Evolutionary conservation across 2,329 filamentous ascomycete genomes (phyloP), one percentile per base, ranked within the genome.

Genomic region (Pyrenochaeta sp.): DNA sequence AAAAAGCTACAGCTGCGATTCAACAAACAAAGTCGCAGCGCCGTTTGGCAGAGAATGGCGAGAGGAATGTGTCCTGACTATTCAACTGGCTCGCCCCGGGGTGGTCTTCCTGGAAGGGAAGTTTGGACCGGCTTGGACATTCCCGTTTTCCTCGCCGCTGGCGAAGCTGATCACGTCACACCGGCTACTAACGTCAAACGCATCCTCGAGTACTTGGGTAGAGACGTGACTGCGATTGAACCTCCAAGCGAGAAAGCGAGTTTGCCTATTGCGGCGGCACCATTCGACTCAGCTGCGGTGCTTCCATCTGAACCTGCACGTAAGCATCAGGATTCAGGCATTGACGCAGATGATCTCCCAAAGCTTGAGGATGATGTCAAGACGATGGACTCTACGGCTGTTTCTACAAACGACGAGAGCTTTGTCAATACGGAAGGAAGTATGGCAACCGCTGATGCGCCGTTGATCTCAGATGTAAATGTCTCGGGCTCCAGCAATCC

Each of bases 11-110:
- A 94, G 74, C 77, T 90, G 55, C 85, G 85, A 2, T 94, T 89
- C 79, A 98, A 98, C 74, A 84, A 85, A 58, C 92, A 97, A 74
- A 97, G 92, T 62, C 87, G 85, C 64, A 95, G 93, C 0, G 84
- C 90, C 0, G 91, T 95, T 0, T 97, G 91, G 85, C 87, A 91
- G 64, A 87, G 92, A 39, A 93, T 96, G 88, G 88, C 89, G 0
- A 88, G 84, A 75, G 92, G 93, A 0, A 83, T 84, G 50, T 81
- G 95, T 25, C 90, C 91, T 0, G 78, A 75, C 0, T 90, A 89
- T 56, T 74, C 82, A 3, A 72, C 82, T 7, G 86, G 84, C 1
- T 75, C 82, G 27, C 77, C 86, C 0, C 72, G 75, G 8, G 87
- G 88, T 3, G 91, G 91, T 0, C 76, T 96, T 8, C 89, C 92